A percentile compares a stretch with the other conserved stretches of the same genome.
phyloP scores from a whole-genome alignment of 148 eudicot genomes.

The Rhododendron griersonianum region DNA sequence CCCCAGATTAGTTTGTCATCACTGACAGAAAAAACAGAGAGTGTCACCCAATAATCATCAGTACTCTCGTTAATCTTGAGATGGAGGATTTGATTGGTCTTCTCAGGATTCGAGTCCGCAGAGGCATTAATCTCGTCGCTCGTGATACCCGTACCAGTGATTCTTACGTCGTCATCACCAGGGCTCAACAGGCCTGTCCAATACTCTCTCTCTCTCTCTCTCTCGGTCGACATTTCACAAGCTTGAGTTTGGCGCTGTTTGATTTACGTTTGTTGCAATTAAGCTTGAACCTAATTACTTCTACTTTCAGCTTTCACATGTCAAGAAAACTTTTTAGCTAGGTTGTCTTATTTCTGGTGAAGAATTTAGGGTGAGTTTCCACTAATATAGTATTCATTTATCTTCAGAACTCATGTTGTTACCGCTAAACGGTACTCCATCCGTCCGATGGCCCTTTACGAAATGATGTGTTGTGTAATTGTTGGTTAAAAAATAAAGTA shows the following conservation, averaged over 20 bases:
- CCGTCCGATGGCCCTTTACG: no score
- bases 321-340: neutral
- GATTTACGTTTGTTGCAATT: neutral
- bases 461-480: no score
- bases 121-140: neutral
- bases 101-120: neutral
- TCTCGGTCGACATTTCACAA: neutral
- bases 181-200: neutral
- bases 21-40: no score
- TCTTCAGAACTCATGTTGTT: no score
- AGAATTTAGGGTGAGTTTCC: neutral
- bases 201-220: neutral
- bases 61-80: no score
- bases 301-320: neutral
- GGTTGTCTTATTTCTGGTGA: neutral
- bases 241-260: neutral
- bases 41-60: no score
- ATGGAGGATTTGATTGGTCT: neutral
- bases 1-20: no score
- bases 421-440: no score
- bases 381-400: no score
- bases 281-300: neutral
- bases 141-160: neutral
- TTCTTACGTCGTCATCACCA: neutral
- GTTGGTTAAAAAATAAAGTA: no score